Evolutionary conservation across 495 filamentous ascomycete species (phyloP).

Genomic region (Entonaema liquescens): DNA sequence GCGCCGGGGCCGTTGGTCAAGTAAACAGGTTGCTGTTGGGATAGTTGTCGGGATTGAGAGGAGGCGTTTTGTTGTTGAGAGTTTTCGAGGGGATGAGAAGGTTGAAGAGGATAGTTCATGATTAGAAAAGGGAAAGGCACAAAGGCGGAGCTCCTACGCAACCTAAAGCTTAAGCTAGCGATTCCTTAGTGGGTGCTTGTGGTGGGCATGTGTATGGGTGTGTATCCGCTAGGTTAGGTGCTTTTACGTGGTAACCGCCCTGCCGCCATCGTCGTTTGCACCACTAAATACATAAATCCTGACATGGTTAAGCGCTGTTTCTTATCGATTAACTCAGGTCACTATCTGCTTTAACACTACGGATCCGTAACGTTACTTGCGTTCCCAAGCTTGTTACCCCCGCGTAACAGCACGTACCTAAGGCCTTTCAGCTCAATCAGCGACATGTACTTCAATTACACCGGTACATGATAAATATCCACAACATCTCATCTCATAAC

Average conservation of each 20-base stretch:
- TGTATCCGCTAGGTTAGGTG: not conserved
- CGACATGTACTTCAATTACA: not conserved
- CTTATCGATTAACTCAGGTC: not conserved
- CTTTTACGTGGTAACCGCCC: not conserved
- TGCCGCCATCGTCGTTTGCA: not conserved
- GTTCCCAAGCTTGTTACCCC: too few relatives aligned
- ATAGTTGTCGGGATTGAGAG: slow-evolving; percentile 17
- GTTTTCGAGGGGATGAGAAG: slow-evolving; percentile 15
- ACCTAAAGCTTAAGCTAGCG: slow-evolving; percentile 1
- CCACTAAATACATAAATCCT: not conserved
- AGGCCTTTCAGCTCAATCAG: not conserved
- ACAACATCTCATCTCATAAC: not conserved
- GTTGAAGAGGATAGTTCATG: slow-evolving; percentile 24
- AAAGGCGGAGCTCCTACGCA: not conserved
- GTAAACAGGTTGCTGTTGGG: slow-evolving; percentile 40
- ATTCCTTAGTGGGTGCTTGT: not conserved
- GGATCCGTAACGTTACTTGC: too few relatives aligned
- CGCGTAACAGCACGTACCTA: not conserved
- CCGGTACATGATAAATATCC: not conserved
- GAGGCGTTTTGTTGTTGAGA: slow-evolving; percentile 11
- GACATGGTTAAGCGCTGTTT: not conserved
- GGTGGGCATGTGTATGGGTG: not conserved
- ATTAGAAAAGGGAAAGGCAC: slow-evolving; percentile 6
- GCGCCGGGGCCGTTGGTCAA: slow-evolving; percentile 63
- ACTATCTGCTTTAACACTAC: not conserved